phyloP scores from a whole-genome alignment of 352 stramenopile species.

The Phytophthora citrophthora region DNA sequence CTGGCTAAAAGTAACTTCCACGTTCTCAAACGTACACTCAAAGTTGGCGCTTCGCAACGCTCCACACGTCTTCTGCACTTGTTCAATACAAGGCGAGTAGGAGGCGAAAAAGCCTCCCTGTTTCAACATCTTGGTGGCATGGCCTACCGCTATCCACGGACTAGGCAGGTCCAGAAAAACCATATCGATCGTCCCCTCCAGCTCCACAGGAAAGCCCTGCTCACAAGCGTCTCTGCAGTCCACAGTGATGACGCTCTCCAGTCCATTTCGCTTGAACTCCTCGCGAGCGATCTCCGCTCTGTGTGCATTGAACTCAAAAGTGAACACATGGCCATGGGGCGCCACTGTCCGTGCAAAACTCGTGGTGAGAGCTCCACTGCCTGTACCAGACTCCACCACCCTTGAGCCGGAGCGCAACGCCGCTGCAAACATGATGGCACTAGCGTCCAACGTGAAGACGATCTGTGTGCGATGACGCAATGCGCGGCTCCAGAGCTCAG shows the following conservation, averaged over 20 bases:
- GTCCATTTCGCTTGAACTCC: conserved; percentile 94
- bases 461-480: conserved; percentile 97
- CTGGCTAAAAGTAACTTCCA: not conserved
- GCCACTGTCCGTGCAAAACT: conserved; percentile 91
- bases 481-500: conserved; percentile 96
- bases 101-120: conserved; percentile 93
- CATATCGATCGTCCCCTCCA: conserved; percentile 88
- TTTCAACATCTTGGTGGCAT: conserved; percentile 94
- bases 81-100: conserved; percentile 99
- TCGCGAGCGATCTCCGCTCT: conserved; percentile 91
- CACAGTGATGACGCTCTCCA: conserved; percentile 92
- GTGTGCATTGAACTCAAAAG: conserved; percentile 98
- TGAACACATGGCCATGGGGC: conserved; percentile 94
- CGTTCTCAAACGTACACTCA: conserved; percentile 58
- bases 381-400: conserved; percentile 93
- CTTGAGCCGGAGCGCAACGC: conserved; percentile 91
- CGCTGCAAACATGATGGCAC: conserved; percentile 92
- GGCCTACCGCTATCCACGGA: conserved; percentile 95
- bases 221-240: conserved; percentile 96
- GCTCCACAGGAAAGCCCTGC: conserved; percentile 77
- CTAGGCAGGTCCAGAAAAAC: conserved; percentile 98
- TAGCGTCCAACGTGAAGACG: conserved; percentile 96
- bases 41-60: conserved; percentile 80
- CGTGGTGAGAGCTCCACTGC: conserved; percentile 94
- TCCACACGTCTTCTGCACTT: conserved; percentile 94